phyloP scores from a whole-genome alignment of 495 filamentous ascomycete genomes.

The Xylaria cubensis region DNA sequence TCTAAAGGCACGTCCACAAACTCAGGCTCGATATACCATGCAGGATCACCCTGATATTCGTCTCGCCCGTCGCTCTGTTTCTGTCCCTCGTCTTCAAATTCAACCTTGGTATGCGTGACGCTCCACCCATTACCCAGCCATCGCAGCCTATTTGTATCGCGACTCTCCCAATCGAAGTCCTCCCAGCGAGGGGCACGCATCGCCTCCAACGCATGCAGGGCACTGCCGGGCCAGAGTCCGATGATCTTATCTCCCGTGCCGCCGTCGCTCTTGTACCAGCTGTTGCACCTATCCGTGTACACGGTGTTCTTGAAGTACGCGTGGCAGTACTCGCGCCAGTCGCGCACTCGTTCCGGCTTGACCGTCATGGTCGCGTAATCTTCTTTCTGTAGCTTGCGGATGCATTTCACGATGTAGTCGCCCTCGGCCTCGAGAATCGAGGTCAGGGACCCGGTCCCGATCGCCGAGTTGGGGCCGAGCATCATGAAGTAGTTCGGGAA shows the following conservation, averaged over 20 bases:
- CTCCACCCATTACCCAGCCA: conserved; percentile 63
- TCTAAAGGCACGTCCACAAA: conserved; percentile 51
- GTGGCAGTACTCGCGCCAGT: conserved; percentile 66
- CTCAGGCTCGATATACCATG: conserved; percentile 56
- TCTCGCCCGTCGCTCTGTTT: conserved; percentile 14
- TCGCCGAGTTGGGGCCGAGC: conserved; percentile 64
- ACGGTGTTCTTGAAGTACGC: conserved; percentile 70
- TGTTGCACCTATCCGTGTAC: conserved; percentile 68
- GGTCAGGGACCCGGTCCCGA: conserved; percentile 63
- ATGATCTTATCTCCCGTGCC: conserved; percentile 44
- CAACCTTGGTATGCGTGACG: conserved; percentile 43
- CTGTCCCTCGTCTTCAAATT: conserved; percentile 30
- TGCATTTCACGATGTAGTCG: conserved; percentile 66
- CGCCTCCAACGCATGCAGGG: conserved; percentile 52
- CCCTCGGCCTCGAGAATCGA: conserved; percentile 63
- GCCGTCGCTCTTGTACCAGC: conserved; percentile 67
- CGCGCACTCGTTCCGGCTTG: conserved; percentile 62
- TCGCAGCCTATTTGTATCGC: conserved; percentile 43
- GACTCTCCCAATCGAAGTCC: conserved; percentile 49
- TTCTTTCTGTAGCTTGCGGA: conserved; percentile 72
- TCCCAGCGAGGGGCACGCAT: conserved; percentile 53
- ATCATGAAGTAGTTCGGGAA: conserved; percentile 74
- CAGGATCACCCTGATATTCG: conserved; percentile 47
- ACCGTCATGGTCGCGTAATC: conserved; percentile 64
- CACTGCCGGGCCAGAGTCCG: conserved; percentile 52